Evolutionary conservation across 495 filamentous ascomycete species (phyloP).

Genomic region (Aspergillus haitiensis): DNA sequence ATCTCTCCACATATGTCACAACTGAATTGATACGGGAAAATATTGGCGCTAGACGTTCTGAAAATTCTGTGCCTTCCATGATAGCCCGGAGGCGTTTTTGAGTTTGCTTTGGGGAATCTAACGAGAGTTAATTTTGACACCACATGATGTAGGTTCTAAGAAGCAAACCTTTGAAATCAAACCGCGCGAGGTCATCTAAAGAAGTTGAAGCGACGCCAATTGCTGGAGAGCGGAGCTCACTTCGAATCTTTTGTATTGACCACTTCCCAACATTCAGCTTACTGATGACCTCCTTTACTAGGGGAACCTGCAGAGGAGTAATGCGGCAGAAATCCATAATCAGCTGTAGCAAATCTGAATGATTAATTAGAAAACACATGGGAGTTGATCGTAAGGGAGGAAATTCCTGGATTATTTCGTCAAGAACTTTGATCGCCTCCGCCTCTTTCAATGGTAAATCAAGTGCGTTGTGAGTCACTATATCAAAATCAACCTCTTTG

Average conservation of each 20-base stretch:
- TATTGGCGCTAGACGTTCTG: slow-evolving; percentile 65
- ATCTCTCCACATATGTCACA: slow-evolving; percentile 69
- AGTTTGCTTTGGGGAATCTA: slow-evolving; percentile 71
- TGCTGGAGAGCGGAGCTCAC: slow-evolving; percentile 74
- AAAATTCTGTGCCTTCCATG: slow-evolving; percentile 68
- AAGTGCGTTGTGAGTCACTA: slow-evolving; percentile 72
- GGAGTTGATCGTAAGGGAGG: slow-evolving; percentile 66
- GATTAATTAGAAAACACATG: slow-evolving; percentile 92
- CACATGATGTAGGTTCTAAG: slow-evolving; percentile 5
- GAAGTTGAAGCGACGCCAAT: slow-evolving; percentile 86
- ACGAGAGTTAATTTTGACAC: slow-evolving; percentile 21
- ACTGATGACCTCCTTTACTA: slow-evolving; percentile 80
- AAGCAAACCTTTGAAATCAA: slow-evolving; percentile 78
- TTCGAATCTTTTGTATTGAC: slow-evolving; percentile 81
- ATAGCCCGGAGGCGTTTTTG: slow-evolving; percentile 69
- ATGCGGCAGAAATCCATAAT: slow-evolving; percentile 90
- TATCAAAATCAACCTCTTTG: slow-evolving; percentile 94
- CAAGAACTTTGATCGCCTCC: slow-evolving; percentile 89
- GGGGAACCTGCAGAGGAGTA: slow-evolving; percentile 61
- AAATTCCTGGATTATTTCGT: slow-evolving; percentile 84
- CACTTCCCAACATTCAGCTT: slow-evolving; percentile 81
- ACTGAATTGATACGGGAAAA: slow-evolving; percentile 78
- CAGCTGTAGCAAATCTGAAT: slow-evolving; percentile 77
- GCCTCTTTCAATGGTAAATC: slow-evolving; percentile 92
- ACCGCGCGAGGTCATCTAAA: slow-evolving; percentile 83